phyloP scores from a whole-genome alignment of 768 basidiomycete species.

The Suillus hirtellus region DNA sequence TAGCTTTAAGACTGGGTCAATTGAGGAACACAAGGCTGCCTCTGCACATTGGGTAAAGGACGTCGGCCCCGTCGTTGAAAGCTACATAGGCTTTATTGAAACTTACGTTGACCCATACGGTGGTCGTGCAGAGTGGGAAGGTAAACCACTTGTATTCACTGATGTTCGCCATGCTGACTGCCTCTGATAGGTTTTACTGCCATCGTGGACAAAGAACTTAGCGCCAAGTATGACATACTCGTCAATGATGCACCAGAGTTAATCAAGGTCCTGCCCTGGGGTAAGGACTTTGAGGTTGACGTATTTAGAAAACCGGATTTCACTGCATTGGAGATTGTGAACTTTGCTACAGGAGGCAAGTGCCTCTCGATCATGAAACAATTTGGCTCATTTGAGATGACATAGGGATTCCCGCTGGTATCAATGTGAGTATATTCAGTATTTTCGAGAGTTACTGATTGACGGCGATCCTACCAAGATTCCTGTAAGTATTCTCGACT shows the following conservation, averaged over 20 bases:
- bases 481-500: constrained; percentile 44
- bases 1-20: constrained; percentile 74
- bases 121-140: constrained; percentile 93
- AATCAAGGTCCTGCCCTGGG: constrained; percentile 85
- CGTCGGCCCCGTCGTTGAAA: constrained; percentile 83
- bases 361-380: not conserved
- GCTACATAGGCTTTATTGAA: constrained; percentile 85
- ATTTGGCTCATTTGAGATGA: constrained; percentile 2
- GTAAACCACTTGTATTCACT: constrained; percentile 33
- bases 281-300: constrained; percentile 63
- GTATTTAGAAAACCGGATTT: constrained; percentile 87
- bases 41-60: constrained; percentile 86
- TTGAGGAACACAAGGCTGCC: constrained; percentile 76
- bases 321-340: constrained; percentile 78
- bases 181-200: constrained; percentile 73
- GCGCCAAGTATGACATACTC: constrained; percentile 76
- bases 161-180: not conserved
- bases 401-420: constrained; percentile 81
- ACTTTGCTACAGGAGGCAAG: constrained; percentile 81
- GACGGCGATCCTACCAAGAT: constrained; percentile 42
- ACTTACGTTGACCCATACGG: constrained; percentile 90
- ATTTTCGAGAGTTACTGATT: not conserved
- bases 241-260: constrained; percentile 77
- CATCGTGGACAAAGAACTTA: constrained; percentile 82
- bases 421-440: constrained; percentile 54